These are phyloP conservation scores for Mycena sp. DNA, from an alignment of 1,284 basidiomycete genomes.

Conservation along the genomic window DNA sequence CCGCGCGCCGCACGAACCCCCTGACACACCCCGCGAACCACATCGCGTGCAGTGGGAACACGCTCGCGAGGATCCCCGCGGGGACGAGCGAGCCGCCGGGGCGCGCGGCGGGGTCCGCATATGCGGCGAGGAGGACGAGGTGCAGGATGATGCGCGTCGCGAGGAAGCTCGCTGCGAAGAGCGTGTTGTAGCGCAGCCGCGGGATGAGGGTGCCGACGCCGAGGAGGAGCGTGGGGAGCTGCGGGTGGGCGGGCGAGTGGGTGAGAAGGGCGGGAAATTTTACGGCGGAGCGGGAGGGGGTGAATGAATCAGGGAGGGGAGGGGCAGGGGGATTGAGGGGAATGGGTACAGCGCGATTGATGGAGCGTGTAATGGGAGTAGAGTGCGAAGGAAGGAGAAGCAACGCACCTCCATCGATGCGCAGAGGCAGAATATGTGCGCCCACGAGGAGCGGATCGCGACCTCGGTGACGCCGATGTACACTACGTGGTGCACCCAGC, in stretches of 20 bases:
- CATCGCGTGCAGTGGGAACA: constrained; percentile 60
- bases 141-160: constrained; percentile 63
- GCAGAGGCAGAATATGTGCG: constrained; percentile 58
- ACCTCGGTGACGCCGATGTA: constrained; percentile 61
- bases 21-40: constrained; percentile 66
- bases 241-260: neutral
- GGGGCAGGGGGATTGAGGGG: too few species aligned
- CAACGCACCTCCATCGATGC: constrained; percentile 64
- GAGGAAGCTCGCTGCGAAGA: constrained; percentile 65
- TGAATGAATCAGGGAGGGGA: constrained; percentile 27
- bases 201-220: constrained; percentile 59
- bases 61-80: constrained; percentile 48
- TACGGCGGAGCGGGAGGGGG: constrained; percentile 29
- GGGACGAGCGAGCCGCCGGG: constrained; percentile 38
- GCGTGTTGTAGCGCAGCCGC: constrained; percentile 54
- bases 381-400: constrained; percentile 29
- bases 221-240: constrained; percentile 68
- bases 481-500: constrained; percentile 67
- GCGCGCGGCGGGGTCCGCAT: constrained; percentile 46
- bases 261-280: constrained; percentile 29
- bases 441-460: constrained; percentile 48
- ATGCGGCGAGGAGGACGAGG: constrained; percentile 49
- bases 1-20: constrained; percentile 57
- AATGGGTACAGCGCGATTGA: too few species aligned
- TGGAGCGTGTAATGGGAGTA: too few species aligned